Conservation (phyloP, 371 early-diverging fungal genomes). For the Circinella minor region DNA sequence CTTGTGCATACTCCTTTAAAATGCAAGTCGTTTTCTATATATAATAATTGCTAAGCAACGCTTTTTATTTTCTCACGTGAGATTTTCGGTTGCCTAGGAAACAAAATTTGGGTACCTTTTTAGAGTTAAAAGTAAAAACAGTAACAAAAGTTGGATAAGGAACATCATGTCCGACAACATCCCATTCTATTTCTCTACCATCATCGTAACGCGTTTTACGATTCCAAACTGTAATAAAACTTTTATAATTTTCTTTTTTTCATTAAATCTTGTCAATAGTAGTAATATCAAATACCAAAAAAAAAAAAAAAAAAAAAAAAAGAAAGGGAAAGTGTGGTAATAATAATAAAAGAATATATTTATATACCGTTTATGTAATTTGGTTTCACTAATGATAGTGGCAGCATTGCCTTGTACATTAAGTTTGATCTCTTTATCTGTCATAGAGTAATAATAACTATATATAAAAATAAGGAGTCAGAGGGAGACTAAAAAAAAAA, state of each 20-base stretch:
- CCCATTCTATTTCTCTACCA: constrained; percentile 63
- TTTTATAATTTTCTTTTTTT: constrained; percentile 8
- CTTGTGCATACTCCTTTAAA: constrained; percentile 67
- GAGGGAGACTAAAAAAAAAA: neutral
- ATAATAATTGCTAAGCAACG: neutral
- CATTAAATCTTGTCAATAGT: neutral
- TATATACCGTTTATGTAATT: constrained; percentile 45
- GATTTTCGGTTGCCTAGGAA: neutral
- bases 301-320: too few relatives aligned
- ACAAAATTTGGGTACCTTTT: constrained; percentile 16
- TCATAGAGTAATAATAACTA: too few relatives aligned
- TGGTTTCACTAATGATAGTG: constrained; percentile 37
- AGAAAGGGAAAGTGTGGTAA: neutral
- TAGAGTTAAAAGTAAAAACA: constrained; percentile 56
- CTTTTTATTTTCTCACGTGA: too few relatives aligned
- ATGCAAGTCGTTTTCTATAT: constrained; percentile 60
- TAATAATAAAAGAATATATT: too few relatives aligned
- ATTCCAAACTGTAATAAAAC: constrained; percentile 62
- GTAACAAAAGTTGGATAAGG: constrained; percentile 52
- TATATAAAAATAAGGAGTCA: neutral
- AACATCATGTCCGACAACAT: constrained; percentile 58
- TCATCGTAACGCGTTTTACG: constrained; percentile 58
- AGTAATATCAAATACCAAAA: neutral
- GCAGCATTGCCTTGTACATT: constrained; percentile 52
- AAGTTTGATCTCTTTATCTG: constrained; percentile 29